phyloP scores from a whole-genome alignment of 495 filamentous ascomycete genomes.

The Aspergillus indologenus region DNA sequence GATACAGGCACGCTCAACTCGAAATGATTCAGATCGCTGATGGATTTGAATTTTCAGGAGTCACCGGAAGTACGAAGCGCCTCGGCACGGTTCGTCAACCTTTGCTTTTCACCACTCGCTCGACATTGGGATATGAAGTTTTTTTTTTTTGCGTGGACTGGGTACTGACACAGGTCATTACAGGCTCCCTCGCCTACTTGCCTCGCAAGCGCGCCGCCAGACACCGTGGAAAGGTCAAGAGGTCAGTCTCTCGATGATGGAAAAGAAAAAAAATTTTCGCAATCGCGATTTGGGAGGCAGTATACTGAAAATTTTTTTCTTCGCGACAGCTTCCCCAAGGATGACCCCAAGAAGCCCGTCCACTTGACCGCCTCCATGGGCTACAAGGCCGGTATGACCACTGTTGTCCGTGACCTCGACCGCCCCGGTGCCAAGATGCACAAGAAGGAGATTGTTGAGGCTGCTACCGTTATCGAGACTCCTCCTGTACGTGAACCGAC shows the following conservation, averaged over 20 bases:
- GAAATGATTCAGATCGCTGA: slow-evolving; percentile 30
- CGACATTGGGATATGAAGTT: slow-evolving; percentile 28
- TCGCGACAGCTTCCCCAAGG: slow-evolving; percentile 88
- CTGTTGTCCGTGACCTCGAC: slow-evolving; percentile 99
- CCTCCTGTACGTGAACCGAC: slow-evolving; percentile 75
- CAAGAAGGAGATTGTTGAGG: slow-evolving; percentile 99
- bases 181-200: slow-evolving; percentile 86
- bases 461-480: slow-evolving; percentile 98
- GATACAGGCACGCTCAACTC: neutral
- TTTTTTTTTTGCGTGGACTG: slow-evolving; percentile 24
- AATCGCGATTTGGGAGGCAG: slow-evolving; percentile 21
- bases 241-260: slow-evolving; percentile 51
- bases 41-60: slow-evolving; percentile 44
- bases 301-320: slow-evolving; percentile 34
- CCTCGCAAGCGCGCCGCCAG: slow-evolving; percentile 95
- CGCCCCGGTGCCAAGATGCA: slow-evolving; percentile 98
- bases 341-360: slow-evolving; percentile 99
- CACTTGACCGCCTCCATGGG: slow-evolving; percentile 98
- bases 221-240: slow-evolving; percentile 98
- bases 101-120: slow-evolving; percentile 25
- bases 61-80: slow-evolving; percentile 86
- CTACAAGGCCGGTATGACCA: slow-evolving; percentile 99
- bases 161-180: slow-evolving; percentile 34
- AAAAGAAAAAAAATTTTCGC: slow-evolving; percentile 15
- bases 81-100: slow-evolving; percentile 76